Conservation (phyloP, 768 basidiomycete species). For the Hericium coralloides region DNA sequence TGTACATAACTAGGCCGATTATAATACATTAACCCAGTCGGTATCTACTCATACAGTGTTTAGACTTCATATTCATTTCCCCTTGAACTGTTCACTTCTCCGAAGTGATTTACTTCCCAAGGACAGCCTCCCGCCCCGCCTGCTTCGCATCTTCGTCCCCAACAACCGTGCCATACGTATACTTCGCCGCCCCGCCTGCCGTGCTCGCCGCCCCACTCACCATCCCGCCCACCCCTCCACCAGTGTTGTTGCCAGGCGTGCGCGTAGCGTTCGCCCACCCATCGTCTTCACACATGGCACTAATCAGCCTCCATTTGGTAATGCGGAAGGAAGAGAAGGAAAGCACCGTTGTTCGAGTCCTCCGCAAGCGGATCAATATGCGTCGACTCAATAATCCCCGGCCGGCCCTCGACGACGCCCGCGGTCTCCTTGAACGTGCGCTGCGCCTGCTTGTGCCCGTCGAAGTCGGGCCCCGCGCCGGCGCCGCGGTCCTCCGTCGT, state of each 20-base stretch:
- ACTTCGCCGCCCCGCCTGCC: slow-evolving; percentile 27
- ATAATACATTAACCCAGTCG: no score
- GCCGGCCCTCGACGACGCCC: slow-evolving; percentile 43
- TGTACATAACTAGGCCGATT: no score
- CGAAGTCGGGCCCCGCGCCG: slow-evolving; percentile 31
- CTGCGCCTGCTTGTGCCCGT: slow-evolving; percentile 31
- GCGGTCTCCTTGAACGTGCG: slow-evolving; percentile 31
- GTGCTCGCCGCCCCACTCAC: slow-evolving; percentile 16
- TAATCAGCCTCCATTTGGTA: neutral
- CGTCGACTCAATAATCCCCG: slow-evolving; percentile 47
- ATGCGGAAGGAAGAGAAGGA: neutral
- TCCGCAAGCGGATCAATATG: slow-evolving; percentile 45
- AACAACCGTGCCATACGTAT: slow-evolving; percentile 27
- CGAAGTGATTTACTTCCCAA: slow-evolving; percentile 11
- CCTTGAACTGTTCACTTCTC: no score
- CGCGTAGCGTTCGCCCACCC: slow-evolving; percentile 31
- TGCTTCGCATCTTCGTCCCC: slow-evolving; percentile 28
- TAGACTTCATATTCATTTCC: no score
- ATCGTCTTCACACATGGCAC: slow-evolving; percentile 24
- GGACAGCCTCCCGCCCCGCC: slow-evolving; percentile 25
- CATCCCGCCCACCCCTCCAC: slow-evolving; percentile 3
- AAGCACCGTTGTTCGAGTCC: slow-evolving; percentile 30
- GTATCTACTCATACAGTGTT: no score
- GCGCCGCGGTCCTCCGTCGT: slow-evolving; percentile 31
- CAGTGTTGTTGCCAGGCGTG: slow-evolving; percentile 7